These are phyloP conservation scores for Gynochthodes officinalis DNA, from an alignment of 257 asterid genomes.

Conservation along the genomic window DNA sequence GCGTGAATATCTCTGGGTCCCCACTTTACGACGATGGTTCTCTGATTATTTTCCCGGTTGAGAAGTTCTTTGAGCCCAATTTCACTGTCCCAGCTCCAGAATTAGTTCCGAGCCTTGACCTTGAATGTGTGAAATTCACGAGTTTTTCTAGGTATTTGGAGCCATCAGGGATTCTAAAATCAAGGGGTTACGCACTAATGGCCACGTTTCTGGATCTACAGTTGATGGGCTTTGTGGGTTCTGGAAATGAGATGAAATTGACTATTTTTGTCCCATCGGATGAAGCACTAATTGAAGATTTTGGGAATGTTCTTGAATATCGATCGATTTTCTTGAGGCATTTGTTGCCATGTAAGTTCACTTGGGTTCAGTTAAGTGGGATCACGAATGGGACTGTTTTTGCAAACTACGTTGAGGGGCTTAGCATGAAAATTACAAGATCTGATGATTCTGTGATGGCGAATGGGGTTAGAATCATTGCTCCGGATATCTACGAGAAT, in stretches of 20 bases:
- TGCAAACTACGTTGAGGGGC: slow-evolving; percentile 43
- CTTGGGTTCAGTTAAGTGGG: slow-evolving; percentile 46
- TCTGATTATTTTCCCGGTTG: slow-evolving; percentile 51
- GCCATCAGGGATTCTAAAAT: slow-evolving; percentile 47
- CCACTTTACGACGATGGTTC: slow-evolving; percentile 73
- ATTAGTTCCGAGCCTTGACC: background rate
- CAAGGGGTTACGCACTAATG: slow-evolving; percentile 64
- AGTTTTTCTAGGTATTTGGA: slow-evolving; percentile 36
- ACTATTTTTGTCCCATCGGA: slow-evolving; percentile 76
- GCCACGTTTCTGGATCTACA: slow-evolving; percentile 76
- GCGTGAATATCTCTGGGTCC: slow-evolving; percentile 32
- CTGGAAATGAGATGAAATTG: slow-evolving; percentile 26
- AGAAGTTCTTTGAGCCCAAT: slow-evolving; percentile 43
- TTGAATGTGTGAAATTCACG: slow-evolving; percentile 35
- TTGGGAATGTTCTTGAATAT: slow-evolving; percentile 47
- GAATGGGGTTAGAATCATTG: slow-evolving; percentile 55
- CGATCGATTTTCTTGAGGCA: slow-evolving; percentile 59
- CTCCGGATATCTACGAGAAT: slow-evolving; percentile 58
- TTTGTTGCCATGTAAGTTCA: slow-evolving; percentile 53
- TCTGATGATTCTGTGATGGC: slow-evolving; percentile 40
- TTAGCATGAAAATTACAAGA: slow-evolving; percentile 37
- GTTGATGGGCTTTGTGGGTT: slow-evolving; percentile 42
- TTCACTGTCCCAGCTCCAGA: slow-evolving; percentile 27
- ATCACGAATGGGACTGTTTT: slow-evolving; percentile 42
- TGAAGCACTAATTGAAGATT: slow-evolving; percentile 36